Percentiles rank a stretch among this genome's conserved stretches.
phyloP scores from a whole-genome alignment of 495 filamentous ascomycete genomes.

The Parmelia sp. region DNA sequence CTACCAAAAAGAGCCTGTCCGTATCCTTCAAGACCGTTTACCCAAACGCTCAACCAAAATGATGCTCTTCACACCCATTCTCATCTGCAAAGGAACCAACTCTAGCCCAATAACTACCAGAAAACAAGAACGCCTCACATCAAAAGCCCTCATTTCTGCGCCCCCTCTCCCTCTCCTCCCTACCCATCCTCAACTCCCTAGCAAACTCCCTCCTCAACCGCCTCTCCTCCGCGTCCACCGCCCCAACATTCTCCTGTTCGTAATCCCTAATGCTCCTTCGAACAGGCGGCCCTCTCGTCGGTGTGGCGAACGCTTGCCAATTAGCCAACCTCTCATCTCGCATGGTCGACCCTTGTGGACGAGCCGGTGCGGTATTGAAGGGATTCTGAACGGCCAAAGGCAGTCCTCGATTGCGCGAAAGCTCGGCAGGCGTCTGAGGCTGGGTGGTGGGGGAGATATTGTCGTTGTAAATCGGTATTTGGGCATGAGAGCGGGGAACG shows the following conservation, averaged over 20 bases:
- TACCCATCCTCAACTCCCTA: constrained; percentile 2
- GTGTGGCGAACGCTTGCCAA: constrained; percentile 13
- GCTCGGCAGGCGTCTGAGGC: constrained; percentile 49
- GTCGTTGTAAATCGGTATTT: constrained; percentile 45
- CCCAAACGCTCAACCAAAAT: not conserved
- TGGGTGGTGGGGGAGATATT: constrained; percentile 42
- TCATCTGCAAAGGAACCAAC: constrained; percentile 2
- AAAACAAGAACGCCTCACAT: not conserved
- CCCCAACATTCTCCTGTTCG: constrained; percentile 21
- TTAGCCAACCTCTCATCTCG: not conserved
- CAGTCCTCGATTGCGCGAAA: constrained; percentile 30
- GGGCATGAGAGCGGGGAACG: constrained; percentile 8
- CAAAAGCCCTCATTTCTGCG: not conserved
- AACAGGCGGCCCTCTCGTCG: constrained; percentile 5
- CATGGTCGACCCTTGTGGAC: not conserved
- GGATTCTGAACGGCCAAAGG: constrained; percentile 12
- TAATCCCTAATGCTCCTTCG: not conserved
- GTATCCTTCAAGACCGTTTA: not conserved
- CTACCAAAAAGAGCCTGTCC: not conserved
- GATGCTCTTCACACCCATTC: constrained; percentile 8
- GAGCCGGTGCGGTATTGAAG: constrained; percentile 20
- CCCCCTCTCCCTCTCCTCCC: constrained; percentile 14
- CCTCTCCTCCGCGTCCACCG: constrained; percentile 19
- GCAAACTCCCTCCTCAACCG: constrained; percentile 16
- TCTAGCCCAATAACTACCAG: no score